Evolutionary conservation across 257 asterid genomes (phyloP).

Genomic region (Scutellaria minor): DNA sequence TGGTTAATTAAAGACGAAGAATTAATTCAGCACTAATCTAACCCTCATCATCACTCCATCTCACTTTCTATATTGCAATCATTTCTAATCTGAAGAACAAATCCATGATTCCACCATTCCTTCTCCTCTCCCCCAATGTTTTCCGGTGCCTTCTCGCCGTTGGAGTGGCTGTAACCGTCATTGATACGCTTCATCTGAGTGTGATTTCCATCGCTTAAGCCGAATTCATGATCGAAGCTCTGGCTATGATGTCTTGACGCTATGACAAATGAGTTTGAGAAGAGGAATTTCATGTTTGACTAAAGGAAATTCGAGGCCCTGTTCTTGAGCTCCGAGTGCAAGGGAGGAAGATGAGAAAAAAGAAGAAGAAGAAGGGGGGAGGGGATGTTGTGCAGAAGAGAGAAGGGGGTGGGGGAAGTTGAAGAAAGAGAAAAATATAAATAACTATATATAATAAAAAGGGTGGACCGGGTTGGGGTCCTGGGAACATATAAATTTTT

Average conservation of each 20-base stretch:
- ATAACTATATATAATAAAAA: too few species aligned
- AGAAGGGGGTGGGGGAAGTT: too few species aligned
- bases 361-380: too few species aligned
- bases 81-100: slow-evolving; percentile 66
- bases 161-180: slow-evolving; percentile 32
- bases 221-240: slow-evolving; percentile 23
- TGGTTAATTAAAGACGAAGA: slow-evolving; percentile 46
- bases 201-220: slow-evolving; percentile 31
- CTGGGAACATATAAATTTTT: too few species aligned
- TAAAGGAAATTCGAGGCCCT: too few species aligned
- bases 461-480: too few species aligned
- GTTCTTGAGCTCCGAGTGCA: slow-evolving; percentile 33
- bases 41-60: too few species aligned
- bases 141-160: slow-evolving; percentile 43
- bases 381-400: too few species aligned
- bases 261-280: slow-evolving; percentile 20
- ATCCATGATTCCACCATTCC: slow-evolving; percentile 78
- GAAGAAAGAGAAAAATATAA: too few species aligned
- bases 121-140: slow-evolving; percentile 43
- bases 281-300: slow-evolving; percentile 38
- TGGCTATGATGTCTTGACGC: slow-evolving; percentile 31
- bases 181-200: slow-evolving; percentile 25
- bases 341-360: too few species aligned
- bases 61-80: too few species aligned
- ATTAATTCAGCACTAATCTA: slow-evolving; percentile 29